Conservation (phyloP, 371 early-diverging fungal species). For the Umbelopsis sp. region DNA sequence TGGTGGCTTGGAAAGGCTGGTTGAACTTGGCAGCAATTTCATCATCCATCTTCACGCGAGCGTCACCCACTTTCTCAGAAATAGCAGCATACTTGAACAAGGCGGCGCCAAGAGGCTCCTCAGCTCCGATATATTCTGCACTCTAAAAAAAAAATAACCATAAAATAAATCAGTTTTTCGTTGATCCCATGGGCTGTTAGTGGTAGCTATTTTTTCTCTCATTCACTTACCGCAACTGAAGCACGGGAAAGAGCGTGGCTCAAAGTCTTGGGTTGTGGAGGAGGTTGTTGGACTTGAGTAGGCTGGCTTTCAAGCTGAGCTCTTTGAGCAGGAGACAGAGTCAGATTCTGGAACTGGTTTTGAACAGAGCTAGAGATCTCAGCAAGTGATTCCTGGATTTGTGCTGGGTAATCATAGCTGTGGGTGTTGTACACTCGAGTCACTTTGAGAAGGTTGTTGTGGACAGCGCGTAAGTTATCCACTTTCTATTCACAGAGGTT, state of each 20-base stretch:
- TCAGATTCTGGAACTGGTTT: slow-evolving; percentile 65
- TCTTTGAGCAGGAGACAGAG: slow-evolving; percentile 56
- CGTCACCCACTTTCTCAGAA: slow-evolving; percentile 83
- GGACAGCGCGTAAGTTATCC: slow-evolving; percentile 67
- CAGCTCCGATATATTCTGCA: slow-evolving; percentile 68
- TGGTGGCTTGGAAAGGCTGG: slow-evolving; percentile 70
- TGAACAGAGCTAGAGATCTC: slow-evolving; percentile 68
- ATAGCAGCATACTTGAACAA: slow-evolving; percentile 81
- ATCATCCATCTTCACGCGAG: slow-evolving; percentile 74
- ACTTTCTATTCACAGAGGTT: slow-evolving; percentile 51
- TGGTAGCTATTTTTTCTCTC: neutral
- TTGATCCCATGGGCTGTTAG: neutral
- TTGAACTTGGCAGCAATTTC: slow-evolving; percentile 74
- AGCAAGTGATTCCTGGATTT: slow-evolving; percentile 71
- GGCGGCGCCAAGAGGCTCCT: slow-evolving; percentile 82
- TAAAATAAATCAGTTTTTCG: neutral
- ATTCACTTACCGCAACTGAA: slow-evolving; percentile 31
- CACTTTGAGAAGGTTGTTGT: slow-evolving; percentile 73
- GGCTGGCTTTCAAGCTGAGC: slow-evolving; percentile 37
- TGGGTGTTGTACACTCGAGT: slow-evolving; percentile 74
- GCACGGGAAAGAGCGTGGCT: slow-evolving; percentile 80
- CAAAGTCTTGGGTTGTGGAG: slow-evolving; percentile 60
- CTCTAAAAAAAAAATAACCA: slow-evolving; percentile 31
- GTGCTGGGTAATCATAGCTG: slow-evolving; percentile 79
- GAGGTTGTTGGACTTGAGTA: slow-evolving; percentile 11